Evolutionary conservation across 2,329 filamentous ascomycete genomes (phyloP).

Genomic region (Alternaria gaisen): DNA sequence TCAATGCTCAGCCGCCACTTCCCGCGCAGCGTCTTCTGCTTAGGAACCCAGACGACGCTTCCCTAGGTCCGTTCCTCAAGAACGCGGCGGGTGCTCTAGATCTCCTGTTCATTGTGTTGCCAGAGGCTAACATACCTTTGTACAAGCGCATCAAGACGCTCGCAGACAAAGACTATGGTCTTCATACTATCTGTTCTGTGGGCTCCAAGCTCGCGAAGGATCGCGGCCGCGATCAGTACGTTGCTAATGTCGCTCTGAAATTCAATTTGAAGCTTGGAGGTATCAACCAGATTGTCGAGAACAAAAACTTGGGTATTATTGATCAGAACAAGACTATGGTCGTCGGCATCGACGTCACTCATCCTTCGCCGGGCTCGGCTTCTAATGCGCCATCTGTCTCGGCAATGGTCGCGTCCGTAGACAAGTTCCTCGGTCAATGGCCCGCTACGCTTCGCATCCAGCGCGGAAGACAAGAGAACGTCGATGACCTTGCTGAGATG

Average conservation of each 20-base stretch:
- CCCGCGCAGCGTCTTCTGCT: slow-evolving; percentile 13
- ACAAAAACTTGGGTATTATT: slow-evolving; percentile 62
- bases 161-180: slow-evolving; percentile 29
- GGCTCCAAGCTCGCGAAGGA: slow-evolving; percentile 50
- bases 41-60: slow-evolving; percentile 12
- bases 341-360: slow-evolving; percentile 86
- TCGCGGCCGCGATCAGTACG: slow-evolving; percentile 47
- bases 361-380: slow-evolving; percentile 73
- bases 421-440: slow-evolving; percentile 76
- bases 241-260: slow-evolving; percentile 66
- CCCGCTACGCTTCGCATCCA: slow-evolving; percentile 76
- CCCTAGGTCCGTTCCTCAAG: not conserved
- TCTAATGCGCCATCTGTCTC: slow-evolving; percentile 74
- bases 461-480: slow-evolving; percentile 71
- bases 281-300: slow-evolving; percentile 69
- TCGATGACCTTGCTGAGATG: slow-evolving; percentile 67
- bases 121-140: slow-evolving; percentile 23
- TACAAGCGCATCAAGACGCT: slow-evolving; percentile 38
- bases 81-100: too few species aligned
- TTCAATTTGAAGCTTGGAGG: slow-evolving; percentile 44
- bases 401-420: slow-evolving; percentile 78
- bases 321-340: slow-evolving; percentile 85
- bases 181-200: slow-evolving; percentile 35
- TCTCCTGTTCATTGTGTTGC: slow-evolving; percentile 30
- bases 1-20: slow-evolving; percentile 13